Evolutionary conservation across 2,329 filamentous ascomycete species (phyloP), one percentile per base, ranked within the genome.

Genomic region (Penicillium sp.): DNA sequence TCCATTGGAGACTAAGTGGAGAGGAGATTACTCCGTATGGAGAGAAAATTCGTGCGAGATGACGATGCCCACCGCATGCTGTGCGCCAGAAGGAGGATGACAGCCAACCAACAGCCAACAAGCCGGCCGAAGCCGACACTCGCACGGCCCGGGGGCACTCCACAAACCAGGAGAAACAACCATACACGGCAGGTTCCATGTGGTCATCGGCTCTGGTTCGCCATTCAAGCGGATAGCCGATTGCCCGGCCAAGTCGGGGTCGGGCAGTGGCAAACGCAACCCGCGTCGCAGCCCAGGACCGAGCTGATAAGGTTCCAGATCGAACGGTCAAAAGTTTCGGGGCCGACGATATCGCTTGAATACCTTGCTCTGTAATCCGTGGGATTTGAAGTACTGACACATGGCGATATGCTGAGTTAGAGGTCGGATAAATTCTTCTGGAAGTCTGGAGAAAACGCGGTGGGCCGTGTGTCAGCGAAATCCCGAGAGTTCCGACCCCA

Each of bases 51-150:
- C 50, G 48, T 27, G 48, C 50, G 49, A 45, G 44, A 54, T 60
- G 58, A 62, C 56, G 60, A 56, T 57, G 40, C 14, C 41, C 53
- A 45, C 45, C 41, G 27, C 44, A 32, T 47, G 44, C 48, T 46
- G 52, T 46, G 32, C 44, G 36, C 34, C 31, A 16, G 36, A 29
- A 48, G 18, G 45, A 36, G 16, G 34, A 16, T 36, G 36, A 39
- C 39, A 48, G 41, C 39, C 44, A 43, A 47, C 44, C 44, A 49
- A 32, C 54, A 54, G 44, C 41, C 55, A 58, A 54, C 34, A 43
- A 57, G 50, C 57, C 64, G 60, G 59, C 54, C 58, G 57, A 63
- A 59, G 52, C 54, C 62, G 59, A 62, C 45, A 61, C 45, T 57
- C 41, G 50, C 52, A 58, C 52, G 48, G 58, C 34, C 54, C 32